A percentile compares a stretch with the other conserved stretches of the same genome.
Conservation (phyloP, 495 filamentous ascomycete genomes). For the Aspergillus sclerotiicarbonarius region DNA sequence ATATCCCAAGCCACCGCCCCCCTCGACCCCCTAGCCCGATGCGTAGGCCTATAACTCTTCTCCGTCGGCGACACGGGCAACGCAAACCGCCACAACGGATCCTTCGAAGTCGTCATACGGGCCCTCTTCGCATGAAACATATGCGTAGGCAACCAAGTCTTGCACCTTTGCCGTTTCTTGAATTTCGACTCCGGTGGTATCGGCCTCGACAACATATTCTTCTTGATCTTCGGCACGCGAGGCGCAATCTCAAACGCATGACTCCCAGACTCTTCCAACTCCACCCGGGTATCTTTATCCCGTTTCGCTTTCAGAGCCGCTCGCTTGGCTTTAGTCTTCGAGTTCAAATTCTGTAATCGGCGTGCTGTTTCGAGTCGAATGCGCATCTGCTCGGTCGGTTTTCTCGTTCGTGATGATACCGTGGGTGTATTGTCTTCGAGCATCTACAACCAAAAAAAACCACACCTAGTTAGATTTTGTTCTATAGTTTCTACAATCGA, state of each 20-base stretch:
- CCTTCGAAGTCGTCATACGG: constrained; percentile 72
- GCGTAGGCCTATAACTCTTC: constrained; percentile 85
- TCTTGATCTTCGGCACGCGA: constrained; percentile 66
- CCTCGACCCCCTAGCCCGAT: constrained; percentile 69
- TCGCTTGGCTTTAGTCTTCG: constrained; percentile 52
- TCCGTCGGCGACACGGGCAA: constrained; percentile 79
- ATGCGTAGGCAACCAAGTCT: constrained; percentile 94
- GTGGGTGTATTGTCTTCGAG: constrained; percentile 89
- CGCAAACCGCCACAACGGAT: constrained; percentile 86
- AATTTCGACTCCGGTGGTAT: constrained; percentile 67
- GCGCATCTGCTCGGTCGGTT: constrained; percentile 66
- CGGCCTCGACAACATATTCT: constrained; percentile 65
- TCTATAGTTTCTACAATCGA: too few species aligned
- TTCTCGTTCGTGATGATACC: constrained; percentile 66
- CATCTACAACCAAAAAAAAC: constrained; percentile 66
- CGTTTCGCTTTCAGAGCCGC: constrained; percentile 32
- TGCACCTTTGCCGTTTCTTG: constrained; percentile 80
- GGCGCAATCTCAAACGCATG: constrained; percentile 43
- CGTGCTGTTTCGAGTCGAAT: constrained; percentile 82
- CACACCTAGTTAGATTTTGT: constrained; percentile 1
- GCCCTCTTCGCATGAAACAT: constrained; percentile 92
- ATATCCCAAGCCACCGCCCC: constrained; percentile 84
- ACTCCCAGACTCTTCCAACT: constrained; percentile 31
- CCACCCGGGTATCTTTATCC: constrained; percentile 31
- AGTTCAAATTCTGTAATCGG: constrained; percentile 62